A percentile compares a stretch with the other conserved stretches of the same genome.
These are phyloP conservation scores for Camellia granthamiana DNA, from an alignment of 148 eudicot species.

Conservation along the genomic window DNA sequence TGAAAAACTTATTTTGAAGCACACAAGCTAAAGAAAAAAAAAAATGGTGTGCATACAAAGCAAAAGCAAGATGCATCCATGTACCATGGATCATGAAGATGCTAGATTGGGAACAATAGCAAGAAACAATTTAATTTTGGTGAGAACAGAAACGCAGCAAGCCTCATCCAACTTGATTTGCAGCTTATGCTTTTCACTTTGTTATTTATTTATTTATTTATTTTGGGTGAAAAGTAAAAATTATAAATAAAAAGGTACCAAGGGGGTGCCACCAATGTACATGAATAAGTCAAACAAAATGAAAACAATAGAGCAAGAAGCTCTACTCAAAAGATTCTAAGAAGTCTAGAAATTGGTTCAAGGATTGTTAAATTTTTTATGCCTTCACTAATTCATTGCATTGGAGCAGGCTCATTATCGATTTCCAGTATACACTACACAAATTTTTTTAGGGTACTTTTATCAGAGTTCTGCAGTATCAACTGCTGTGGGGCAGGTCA, in stretches of 20 bases:
- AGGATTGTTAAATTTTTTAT: too few species aligned
- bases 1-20: background rate
- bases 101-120: background rate
- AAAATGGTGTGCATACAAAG: background rate
- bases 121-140: background rate
- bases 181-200: background rate
- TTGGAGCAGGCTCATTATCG: background rate
- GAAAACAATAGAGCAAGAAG: too few species aligned
- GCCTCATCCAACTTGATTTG: background rate
- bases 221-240: too few species aligned
- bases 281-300: too few species aligned
- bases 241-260: too few species aligned
- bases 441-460: background rate
- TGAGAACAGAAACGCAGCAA: background rate
- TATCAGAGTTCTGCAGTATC: background rate
- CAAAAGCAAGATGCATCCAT: background rate
- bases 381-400: background rate
- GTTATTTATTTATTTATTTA: too few species aligned
- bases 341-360: too few species aligned
- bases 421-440: background rate
- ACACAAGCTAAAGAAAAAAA: background rate
- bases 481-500: background rate
- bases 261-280: too few species aligned
- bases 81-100: background rate
- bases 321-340: too few species aligned